Evolutionary conservation across 257 asterid species (phyloP), one percentile per base, ranked within the genome.

Genomic region (Plantago elongata): DNA sequence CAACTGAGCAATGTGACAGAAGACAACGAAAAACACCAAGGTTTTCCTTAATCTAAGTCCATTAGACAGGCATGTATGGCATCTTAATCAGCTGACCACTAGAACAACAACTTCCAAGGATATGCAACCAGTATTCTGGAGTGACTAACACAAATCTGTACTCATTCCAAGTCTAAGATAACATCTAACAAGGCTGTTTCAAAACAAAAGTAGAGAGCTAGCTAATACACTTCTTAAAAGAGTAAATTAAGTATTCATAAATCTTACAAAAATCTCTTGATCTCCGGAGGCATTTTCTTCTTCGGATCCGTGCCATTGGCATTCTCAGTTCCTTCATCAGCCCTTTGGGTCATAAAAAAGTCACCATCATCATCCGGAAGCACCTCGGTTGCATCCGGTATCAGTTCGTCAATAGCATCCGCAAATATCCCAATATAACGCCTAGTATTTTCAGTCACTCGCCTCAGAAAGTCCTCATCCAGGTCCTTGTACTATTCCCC

Each of bases 331-430:
- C 77, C 77, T 55, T 89, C 94, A 55, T 79, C 88, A 3, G 74
- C 72, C 72, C 97, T 85, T 69, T 93, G 97, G 3, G 92, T 83
- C 97, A 87, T 87, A 67, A 89, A 72, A 62, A 89, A 78, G 65
- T 89, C 96, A 62, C 76, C 81, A 44, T 92, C 99, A 22, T 92
- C 99, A 0, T 92, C 97, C n/a, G 80, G 81, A 61, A 83, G 80
- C 51, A 78, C 86, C 80, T 93, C 99, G 0, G 95, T 89, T 10
- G 97, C 88, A 65, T 85, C 95, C 0, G 99, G 99, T 88, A 89
- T 71, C n/a, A 93, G 78, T 71, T 85, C 95, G 60, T 93, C 99
- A 58, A 89, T 82, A 9, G 97, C 95, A 73, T 75, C 79, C 1
- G 99, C 77, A 76, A 89, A 85, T 60, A 93, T 70, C 43, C 85